phyloP scores from a whole-genome alignment of 78 protist species.

The Emiliania huxleyi region DNA sequence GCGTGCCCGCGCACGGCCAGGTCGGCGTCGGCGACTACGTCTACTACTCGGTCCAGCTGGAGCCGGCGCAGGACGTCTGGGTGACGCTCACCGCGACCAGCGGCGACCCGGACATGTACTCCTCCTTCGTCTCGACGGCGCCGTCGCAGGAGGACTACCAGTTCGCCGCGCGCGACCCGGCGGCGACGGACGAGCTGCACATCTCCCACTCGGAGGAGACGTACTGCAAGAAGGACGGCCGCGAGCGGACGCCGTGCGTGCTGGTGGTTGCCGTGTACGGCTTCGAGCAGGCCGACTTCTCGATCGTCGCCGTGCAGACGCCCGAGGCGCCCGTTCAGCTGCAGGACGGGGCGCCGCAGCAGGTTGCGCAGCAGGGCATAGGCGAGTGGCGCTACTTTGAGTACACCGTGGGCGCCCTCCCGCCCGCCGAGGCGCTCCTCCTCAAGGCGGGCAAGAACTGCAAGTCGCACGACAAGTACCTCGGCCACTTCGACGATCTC shows the following conservation, averaged over 20 bases:
- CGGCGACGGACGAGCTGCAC: background rate
- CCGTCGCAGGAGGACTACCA: background rate
- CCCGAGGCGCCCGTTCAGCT: background rate
- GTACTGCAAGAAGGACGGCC: background rate
- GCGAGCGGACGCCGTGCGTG: background rate
- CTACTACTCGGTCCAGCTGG: background rate
- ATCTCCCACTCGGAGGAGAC: background rate
- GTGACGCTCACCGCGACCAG: background rate
- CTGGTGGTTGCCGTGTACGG: background rate
- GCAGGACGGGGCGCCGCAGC: background rate
- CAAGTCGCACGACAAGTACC: background rate
- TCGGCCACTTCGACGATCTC: background rate
- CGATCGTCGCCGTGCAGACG: background rate
- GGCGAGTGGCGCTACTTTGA: background rate
- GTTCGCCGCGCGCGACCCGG: background rate
- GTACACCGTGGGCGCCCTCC: background rate
- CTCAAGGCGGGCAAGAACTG: background rate
- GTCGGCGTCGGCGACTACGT: background rate
- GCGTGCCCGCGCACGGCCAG: background rate
- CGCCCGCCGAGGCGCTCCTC: background rate
- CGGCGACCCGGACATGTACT: background rate
- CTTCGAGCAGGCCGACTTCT: background rate
- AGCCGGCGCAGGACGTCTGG: background rate
- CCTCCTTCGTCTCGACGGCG: background rate
- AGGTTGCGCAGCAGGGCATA: background rate